A percentile compares a stretch with the other conserved stretches of the same genome.
Evolutionary conservation across 805 yeast genomes (phyloP).

Genomic region (Ogataea trehalophila): DNA sequence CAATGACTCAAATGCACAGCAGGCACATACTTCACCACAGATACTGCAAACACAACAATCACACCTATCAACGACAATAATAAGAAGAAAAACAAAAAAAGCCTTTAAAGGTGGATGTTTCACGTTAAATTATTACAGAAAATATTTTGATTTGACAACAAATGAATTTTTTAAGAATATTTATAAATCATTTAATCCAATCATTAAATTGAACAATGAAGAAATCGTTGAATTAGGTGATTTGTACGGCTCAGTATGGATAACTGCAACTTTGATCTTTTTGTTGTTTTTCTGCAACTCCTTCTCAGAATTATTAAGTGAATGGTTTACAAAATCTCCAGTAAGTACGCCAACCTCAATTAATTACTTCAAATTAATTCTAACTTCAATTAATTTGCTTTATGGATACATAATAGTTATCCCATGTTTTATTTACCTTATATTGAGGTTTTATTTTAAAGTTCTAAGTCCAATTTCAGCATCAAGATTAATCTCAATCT

Average conservation of each 20-base stretch:
- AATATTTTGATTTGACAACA: conserved; percentile 67
- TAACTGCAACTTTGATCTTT: conserved; percentile 75
- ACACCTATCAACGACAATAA: background rate
- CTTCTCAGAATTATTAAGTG: conserved; percentile 58
- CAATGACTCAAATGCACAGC: background rate
- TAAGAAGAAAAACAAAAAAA: conserved; percentile 13
- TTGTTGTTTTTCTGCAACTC: conserved; percentile 73
- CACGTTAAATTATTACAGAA: conserved; percentile 54
- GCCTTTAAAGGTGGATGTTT: conserved; percentile 42
- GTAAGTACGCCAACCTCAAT: conserved; percentile 26
- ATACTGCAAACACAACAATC: background rate
- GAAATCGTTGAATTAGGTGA: conserved; percentile 50
- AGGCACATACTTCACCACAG: background rate
- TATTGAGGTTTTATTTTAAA: conserved; percentile 50
- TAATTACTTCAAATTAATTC: conserved; percentile 56
- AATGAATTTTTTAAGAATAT: conserved; percentile 54
- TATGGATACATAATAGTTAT: conserved; percentile 70
- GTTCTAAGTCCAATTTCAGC: conserved; percentile 43
- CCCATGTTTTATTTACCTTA: conserved; percentile 53
- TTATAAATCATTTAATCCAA: conserved; percentile 53
- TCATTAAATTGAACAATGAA: conserved; percentile 30
- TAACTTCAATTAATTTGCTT: conserved; percentile 64
- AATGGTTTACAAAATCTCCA: conserved; percentile 38
- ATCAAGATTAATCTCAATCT: conserved; percentile 62
- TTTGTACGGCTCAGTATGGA: conserved; percentile 88